phyloP scores from a whole-genome alignment of 1,284 basidiomycete species.

The Cutaneotrichosporon spelunceum region DNA sequence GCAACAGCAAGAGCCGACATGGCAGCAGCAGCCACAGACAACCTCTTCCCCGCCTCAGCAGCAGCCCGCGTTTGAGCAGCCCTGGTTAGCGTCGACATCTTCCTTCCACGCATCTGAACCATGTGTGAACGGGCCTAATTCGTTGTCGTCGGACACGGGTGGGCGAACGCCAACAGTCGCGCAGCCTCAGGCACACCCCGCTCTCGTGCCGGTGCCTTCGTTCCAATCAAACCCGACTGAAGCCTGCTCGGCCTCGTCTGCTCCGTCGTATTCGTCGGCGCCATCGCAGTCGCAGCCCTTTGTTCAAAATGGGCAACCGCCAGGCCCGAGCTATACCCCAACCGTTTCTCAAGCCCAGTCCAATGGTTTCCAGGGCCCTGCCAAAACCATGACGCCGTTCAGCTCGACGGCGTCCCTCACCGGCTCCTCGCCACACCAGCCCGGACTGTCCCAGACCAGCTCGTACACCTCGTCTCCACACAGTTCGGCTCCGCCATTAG shows the following conservation, averaged over 20 bases:
- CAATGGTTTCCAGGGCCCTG: background rate
- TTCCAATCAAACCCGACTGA: background rate
- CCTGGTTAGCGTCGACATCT: background rate
- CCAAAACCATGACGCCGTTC: background rate
- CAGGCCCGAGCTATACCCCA: background rate
- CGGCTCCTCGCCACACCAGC: background rate
- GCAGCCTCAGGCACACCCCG: background rate
- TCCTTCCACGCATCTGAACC: background rate
- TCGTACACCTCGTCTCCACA: background rate
- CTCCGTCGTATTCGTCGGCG: background rate
- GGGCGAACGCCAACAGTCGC: background rate
- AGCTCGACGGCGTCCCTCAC: background rate
- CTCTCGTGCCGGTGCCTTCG: background rate
- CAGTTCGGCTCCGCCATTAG: background rate
- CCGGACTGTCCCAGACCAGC: background rate
- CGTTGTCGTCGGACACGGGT: background rate
- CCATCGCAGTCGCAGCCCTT: background rate
- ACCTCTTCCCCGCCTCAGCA: background rate
- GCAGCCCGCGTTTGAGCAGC: background rate
- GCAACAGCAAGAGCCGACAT: too few species aligned
- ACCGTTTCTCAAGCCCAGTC: background rate
- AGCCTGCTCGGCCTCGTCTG: background rate
- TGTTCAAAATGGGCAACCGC: background rate
- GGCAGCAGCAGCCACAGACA: background rate
- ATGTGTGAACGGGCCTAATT: background rate